Percentiles rank a stretch among this genome's conserved stretches.
These are phyloP conservation scores for Erodium moschatum DNA, from an alignment of 441 rosid species.

Conservation along the genomic window DNA sequence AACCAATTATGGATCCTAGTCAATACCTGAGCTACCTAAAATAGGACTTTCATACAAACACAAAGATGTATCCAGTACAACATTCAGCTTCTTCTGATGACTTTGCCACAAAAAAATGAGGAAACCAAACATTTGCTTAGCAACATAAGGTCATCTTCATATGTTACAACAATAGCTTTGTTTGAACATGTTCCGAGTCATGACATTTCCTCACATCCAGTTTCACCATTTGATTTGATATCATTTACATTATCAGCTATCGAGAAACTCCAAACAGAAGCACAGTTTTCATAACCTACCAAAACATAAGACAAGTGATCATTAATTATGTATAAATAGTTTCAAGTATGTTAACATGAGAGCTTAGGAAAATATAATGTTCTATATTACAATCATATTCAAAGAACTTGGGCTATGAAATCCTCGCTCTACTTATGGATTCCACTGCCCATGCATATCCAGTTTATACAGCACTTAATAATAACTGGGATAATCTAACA, in stretches of 20 bases:
- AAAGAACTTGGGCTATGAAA: neutral
- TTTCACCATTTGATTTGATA: constrained; percentile 8
- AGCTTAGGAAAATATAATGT: neutral
- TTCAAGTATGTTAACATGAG: neutral
- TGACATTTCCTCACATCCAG: constrained; percentile 12
- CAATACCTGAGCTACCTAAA: no score
- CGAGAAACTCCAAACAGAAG: constrained; percentile 66
- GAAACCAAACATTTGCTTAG: no score
- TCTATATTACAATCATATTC: neutral
- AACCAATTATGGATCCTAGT: no score
- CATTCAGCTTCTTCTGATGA: no score
- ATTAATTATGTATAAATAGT: neutral
- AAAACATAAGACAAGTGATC: neutral
- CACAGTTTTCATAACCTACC: constrained; percentile 57
- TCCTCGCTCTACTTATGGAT: neutral
- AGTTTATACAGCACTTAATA: neutral
- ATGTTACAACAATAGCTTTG: neutral
- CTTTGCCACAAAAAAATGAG: no score
- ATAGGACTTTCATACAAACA: no score
- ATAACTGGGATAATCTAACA: no score
- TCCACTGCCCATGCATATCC: neutral
- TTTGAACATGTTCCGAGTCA: neutral
- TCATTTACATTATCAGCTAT: constrained; percentile 21
- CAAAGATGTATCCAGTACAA: no score
- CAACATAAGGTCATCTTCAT: neutral